These are phyloP conservation scores for Cutaneotrichosporon sp. DNA, from an alignment of 1,284 basidiomycete genomes.

Conservation along the genomic window DNA sequence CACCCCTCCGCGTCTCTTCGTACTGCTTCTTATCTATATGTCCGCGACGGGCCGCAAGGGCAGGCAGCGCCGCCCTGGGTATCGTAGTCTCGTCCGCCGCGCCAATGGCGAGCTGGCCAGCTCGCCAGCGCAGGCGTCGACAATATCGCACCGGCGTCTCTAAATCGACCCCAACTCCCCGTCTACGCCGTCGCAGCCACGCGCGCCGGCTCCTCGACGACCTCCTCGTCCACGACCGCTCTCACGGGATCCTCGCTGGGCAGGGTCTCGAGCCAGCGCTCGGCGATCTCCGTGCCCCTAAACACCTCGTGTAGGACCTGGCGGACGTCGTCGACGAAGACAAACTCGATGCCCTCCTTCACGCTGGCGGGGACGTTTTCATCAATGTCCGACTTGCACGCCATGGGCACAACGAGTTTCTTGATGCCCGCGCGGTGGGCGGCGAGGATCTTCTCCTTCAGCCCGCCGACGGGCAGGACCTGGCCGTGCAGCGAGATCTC, in stretches of 20 bases:
- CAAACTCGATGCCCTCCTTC: conserved; percentile 85
- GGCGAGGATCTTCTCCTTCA: conserved; percentile 93
- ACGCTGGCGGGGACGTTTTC: conserved; percentile 92
- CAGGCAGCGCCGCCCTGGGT: neutral
- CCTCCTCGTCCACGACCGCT: neutral
- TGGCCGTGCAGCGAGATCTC: conserved; percentile 89
- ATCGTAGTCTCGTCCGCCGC: no score
- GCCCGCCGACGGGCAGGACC: conserved; percentile 84
- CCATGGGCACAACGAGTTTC: conserved; percentile 74
- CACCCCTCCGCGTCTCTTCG: neutral
- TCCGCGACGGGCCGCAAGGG: neutral
- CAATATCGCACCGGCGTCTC: neutral
- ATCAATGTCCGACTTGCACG: conserved; percentile 85
- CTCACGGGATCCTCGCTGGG: conserved; percentile 34
- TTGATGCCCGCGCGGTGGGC: conserved; percentile 91
- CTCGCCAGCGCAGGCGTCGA: neutral
- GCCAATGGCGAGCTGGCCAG: no score
- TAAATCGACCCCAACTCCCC: no score
- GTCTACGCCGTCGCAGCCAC: neutral
- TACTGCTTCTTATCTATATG: neutral
- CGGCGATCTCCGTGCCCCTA: conserved; percentile 56
- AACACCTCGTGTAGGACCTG: conserved; percentile 86
- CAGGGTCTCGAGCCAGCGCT: conserved; percentile 63
- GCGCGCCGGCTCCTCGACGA: neutral
- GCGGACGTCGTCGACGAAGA: conserved; percentile 81